Conservation (phyloP, 129 eudicot species). For the Helichrysum umbraculigerum region DNA sequence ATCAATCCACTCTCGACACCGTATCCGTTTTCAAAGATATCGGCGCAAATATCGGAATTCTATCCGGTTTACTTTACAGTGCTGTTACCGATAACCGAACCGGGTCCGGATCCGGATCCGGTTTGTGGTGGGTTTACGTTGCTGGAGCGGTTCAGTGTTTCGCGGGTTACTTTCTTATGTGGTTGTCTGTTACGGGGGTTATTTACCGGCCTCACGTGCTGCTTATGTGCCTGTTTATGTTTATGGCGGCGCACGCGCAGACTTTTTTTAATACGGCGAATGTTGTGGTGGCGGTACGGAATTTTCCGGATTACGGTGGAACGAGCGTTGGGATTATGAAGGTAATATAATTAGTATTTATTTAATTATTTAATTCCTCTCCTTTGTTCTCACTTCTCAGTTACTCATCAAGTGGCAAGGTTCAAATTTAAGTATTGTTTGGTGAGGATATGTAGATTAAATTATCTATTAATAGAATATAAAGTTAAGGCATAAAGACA, state of each 20-base stretch:
- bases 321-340: constrained; percentile 91
- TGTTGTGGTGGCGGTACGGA: constrained; percentile 70
- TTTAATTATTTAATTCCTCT: no score
- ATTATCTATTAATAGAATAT: no score
- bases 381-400: no score
- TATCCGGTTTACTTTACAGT: constrained; percentile 81
- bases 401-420: no score
- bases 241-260: constrained; percentile 85
- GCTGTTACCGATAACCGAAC: constrained; percentile 28
- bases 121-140: constrained; percentile 65
- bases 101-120: constrained; percentile 15
- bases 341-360: no score
- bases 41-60: constrained; percentile 82
- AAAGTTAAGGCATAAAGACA: background rate
- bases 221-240: constrained; percentile 75
- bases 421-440: no score
- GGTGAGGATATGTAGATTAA: background rate
- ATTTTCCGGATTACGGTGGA: constrained; percentile 73
- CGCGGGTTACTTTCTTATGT: constrained; percentile 68
- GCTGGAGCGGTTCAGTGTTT: constrained; percentile 77
- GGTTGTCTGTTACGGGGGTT: constrained; percentile 68
- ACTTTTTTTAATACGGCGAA: constrained; percentile 86
- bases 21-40: constrained; percentile 95
- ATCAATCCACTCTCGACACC: constrained; percentile 87
- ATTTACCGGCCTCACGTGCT: constrained; percentile 51